A percentile compares a stretch with the other conserved stretches of the same genome.
These are phyloP conservation scores for Xylogone sp. DNA, from an alignment of 2,329 filamentous ascomycete species.

Conservation along the genomic window DNA sequence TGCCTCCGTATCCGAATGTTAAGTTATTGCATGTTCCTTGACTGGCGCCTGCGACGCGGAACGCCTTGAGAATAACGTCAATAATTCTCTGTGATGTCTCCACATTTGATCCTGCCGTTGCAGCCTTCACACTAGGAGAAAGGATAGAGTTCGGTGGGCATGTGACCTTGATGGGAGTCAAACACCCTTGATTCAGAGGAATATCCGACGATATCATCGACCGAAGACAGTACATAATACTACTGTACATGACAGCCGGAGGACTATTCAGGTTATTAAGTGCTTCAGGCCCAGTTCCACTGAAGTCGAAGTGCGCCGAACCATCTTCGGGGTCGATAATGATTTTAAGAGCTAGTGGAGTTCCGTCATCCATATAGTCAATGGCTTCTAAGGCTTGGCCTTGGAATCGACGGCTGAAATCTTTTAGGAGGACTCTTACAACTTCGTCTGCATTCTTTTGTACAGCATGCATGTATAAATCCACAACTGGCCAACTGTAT, in stretches of 20 bases:
- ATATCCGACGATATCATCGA: conserved; percentile 74
- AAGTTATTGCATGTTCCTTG: too few relatives aligned
- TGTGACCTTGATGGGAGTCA: conserved; percentile 66
- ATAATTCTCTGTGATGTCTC: too few relatives aligned
- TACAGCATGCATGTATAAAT: conserved; percentile 77
- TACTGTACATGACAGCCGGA: conserved; percentile 72
- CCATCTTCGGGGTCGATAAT: conserved; percentile 64
- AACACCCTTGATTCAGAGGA: conserved; percentile 77
- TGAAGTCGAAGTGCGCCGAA: conserved; percentile 71
- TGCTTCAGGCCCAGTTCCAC: conserved; percentile 70
- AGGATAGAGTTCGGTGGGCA: too few relatives aligned
- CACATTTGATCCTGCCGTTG: conserved; percentile 80
- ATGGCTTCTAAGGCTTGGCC: conserved; percentile 61
- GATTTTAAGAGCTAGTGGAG: neutral
- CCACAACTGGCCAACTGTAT: conserved; percentile 69
- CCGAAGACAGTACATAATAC: conserved; percentile 81
- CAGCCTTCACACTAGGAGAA: too few relatives aligned
- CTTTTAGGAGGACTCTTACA: neutral
- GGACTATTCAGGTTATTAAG: conserved; percentile 75
- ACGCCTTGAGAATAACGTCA: too few relatives aligned
- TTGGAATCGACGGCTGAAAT: conserved; percentile 56
- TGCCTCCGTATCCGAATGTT: too few relatives aligned
- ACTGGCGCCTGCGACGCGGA: too few relatives aligned
- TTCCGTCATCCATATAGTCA: conserved; percentile 64
- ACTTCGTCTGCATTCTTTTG: conserved; percentile 1